phyloP scores from a whole-genome alignment of 2,329 filamentous ascomycete species.

The Whalleya microplaca region DNA sequence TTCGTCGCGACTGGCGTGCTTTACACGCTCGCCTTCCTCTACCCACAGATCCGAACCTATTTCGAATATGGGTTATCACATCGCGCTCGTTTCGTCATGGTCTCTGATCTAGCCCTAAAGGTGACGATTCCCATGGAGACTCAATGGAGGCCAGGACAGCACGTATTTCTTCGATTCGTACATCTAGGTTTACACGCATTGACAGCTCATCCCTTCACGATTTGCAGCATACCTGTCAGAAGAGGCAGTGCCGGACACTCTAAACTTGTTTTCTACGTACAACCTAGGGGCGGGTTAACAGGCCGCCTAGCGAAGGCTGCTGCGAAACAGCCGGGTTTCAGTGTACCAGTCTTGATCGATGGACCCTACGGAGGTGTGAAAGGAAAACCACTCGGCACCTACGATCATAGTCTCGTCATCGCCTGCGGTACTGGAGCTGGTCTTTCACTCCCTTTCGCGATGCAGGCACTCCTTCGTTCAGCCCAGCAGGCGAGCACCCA shows the following conservation, averaged over 20 bases:
- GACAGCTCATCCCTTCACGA: slow-evolving; percentile 58
- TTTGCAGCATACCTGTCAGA: slow-evolving; percentile 50
- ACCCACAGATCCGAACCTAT: slow-evolving; percentile 49
- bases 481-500: slow-evolving; percentile 7
- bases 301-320: slow-evolving; percentile 47
- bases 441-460: slow-evolving; percentile 53
- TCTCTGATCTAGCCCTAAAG: slow-evolving; percentile 45
- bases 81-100: slow-evolving; percentile 45
- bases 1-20: slow-evolving; percentile 60
- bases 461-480: slow-evolving; percentile 38
- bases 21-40: slow-evolving; percentile 52
- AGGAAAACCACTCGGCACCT: slow-evolving; percentile 39
- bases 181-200: slow-evolving; percentile 47
- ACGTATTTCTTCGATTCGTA: slow-evolving; percentile 58
- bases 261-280: slow-evolving; percentile 58
- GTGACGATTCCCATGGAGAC: slow-evolving; percentile 48
- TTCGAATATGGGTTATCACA: slow-evolving; percentile 53
- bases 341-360: slow-evolving; percentile 55
- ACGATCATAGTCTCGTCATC: slow-evolving; percentile 51
- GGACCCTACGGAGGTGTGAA: slow-evolving; percentile 62
- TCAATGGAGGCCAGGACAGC: slow-evolving; percentile 56
- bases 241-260: slow-evolving; percentile 25
- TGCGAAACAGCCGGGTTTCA: slow-evolving; percentile 37
- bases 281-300: slow-evolving; percentile 54
- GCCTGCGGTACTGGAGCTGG: slow-evolving; percentile 61